These are phyloP conservation scores for Colletotrichum karsti DNA, from an alignment of 2,329 filamentous ascomycete species.

Conservation along the genomic window DNA sequence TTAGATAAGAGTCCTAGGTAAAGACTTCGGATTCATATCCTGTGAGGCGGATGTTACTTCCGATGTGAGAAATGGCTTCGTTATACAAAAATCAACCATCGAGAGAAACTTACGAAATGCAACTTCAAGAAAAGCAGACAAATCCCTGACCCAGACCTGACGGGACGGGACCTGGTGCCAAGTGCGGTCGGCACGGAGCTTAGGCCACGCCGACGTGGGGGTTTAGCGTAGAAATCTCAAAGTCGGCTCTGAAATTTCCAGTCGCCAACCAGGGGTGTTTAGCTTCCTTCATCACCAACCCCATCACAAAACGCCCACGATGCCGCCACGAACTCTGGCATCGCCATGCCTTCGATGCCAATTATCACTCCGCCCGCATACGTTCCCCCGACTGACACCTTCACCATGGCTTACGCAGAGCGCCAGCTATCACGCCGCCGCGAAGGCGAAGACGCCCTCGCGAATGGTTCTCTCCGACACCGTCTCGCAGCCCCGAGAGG, in stretches of 20 bases:
- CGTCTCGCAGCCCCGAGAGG: slow-evolving; percentile 51
- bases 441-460: slow-evolving; percentile 50
- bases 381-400: slow-evolving; percentile 11
- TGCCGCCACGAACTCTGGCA: slow-evolving; percentile 29
- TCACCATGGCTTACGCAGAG: slow-evolving; percentile 46
- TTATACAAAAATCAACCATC: too few species aligned
- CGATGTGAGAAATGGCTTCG: too few species aligned
- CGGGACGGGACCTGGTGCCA: too few species aligned
- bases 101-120: too few species aligned
- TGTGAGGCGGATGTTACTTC: too few species aligned
- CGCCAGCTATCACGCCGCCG: slow-evolving; percentile 43
- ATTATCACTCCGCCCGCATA: slow-evolving; percentile 15
- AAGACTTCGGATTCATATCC: too few species aligned
- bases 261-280: not conserved
- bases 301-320: slow-evolving; percentile 5
- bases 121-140: not conserved
- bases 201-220: slow-evolving; percentile 27
- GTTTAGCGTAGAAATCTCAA: slow-evolving; percentile 24
- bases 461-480: slow-evolving; percentile 67
- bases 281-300: slow-evolving; percentile 3
- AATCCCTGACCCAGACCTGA: slow-evolving; percentile 6
- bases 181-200: slow-evolving; percentile 24
- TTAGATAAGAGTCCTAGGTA: too few species aligned
- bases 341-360: slow-evolving; percentile 27
- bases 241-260: slow-evolving; percentile 23